Percentiles rank a stretch among this genome's conserved stretches.
Conservation (phyloP, 2,329 filamentous ascomycete genomes). For the Aspergillus vadensis region DNA sequence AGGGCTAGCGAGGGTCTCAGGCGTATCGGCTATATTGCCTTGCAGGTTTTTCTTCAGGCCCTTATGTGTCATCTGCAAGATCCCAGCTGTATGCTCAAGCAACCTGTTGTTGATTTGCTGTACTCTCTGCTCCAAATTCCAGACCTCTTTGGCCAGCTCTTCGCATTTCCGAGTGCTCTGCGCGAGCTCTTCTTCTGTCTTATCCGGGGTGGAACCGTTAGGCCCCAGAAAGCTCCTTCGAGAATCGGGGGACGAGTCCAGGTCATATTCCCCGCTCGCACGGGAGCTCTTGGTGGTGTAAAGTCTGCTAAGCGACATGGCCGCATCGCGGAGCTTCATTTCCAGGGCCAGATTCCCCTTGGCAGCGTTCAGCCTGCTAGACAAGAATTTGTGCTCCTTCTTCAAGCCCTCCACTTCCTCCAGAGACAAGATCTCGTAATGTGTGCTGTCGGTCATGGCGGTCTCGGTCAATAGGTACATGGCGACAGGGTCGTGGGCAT, state of each 20-base stretch:
- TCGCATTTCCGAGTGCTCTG: constrained; percentile 80
- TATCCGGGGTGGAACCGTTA: constrained; percentile 43
- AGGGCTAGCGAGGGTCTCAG: constrained; percentile 71
- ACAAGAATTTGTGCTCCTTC: constrained; percentile 74
- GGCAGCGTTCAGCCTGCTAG: constrained; percentile 76
- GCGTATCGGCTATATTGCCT: constrained; percentile 65
- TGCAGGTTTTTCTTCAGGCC: constrained; percentile 63
- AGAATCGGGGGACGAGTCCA: constrained; percentile 46
- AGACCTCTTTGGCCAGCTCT: constrained; percentile 77
- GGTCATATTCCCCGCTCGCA: constrained; percentile 45
- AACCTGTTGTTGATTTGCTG: constrained; percentile 75
- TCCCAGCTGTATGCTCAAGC: constrained; percentile 86
- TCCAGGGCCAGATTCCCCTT: constrained; percentile 84
- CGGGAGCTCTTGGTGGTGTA: constrained; percentile 67
- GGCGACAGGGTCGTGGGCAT: constrained; percentile 65
- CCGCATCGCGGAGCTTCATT: constrained; percentile 91
- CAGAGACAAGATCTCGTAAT: constrained; percentile 82
- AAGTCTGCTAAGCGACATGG: constrained; percentile 79
- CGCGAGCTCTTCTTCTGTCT: constrained; percentile 73
- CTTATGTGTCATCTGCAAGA: constrained; percentile 86
- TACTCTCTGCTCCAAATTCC: constrained; percentile 73
- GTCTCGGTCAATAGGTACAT: constrained; percentile 93
- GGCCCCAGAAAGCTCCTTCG: constrained; percentile 55
- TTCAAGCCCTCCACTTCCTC: constrained; percentile 92
- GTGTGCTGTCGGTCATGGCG: constrained; percentile 82